These are phyloP conservation scores for Tricladium varicosporioides DNA, from an alignment of 2,329 filamentous ascomycete genomes.

Conservation along the genomic window DNA sequence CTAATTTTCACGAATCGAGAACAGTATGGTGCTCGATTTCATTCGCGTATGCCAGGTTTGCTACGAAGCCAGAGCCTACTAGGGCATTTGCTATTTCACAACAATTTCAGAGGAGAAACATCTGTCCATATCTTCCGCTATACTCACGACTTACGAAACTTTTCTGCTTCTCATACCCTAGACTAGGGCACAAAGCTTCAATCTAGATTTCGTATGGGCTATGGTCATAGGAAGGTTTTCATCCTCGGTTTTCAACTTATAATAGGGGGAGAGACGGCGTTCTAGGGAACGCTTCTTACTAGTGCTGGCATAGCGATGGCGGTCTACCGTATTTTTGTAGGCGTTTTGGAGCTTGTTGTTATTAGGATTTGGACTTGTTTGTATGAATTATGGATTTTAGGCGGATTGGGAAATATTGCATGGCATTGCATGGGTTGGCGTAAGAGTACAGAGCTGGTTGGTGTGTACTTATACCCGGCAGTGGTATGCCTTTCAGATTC, in stretches of 20 bases:
- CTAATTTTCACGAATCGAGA: too few relatives aligned
- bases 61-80: background rate
- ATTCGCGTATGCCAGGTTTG: too few relatives aligned
- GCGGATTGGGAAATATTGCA: background rate
- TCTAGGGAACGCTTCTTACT: background rate
- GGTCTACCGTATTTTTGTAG: background rate
- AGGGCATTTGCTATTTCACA: background rate
- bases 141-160: background rate
- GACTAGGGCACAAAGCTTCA: background rate
- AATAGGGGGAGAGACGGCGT: background rate
- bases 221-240: background rate
- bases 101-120: background rate
- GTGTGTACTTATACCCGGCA: background rate
- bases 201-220: background rate
- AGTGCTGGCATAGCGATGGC: background rate
- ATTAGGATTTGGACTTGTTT: background rate
- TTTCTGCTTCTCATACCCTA: background rate
- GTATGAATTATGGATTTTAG: background rate
- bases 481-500: background rate
- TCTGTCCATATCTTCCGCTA: background rate
- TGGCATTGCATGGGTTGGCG: slow-evolving; percentile 1
- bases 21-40: too few relatives aligned
- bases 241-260: background rate
- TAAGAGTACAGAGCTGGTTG: background rate
- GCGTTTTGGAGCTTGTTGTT: background rate